These are phyloP conservation scores for Stenocarpella maydis DNA, from an alignment of 2,329 filamentous ascomycete species.

Conservation along the genomic window DNA sequence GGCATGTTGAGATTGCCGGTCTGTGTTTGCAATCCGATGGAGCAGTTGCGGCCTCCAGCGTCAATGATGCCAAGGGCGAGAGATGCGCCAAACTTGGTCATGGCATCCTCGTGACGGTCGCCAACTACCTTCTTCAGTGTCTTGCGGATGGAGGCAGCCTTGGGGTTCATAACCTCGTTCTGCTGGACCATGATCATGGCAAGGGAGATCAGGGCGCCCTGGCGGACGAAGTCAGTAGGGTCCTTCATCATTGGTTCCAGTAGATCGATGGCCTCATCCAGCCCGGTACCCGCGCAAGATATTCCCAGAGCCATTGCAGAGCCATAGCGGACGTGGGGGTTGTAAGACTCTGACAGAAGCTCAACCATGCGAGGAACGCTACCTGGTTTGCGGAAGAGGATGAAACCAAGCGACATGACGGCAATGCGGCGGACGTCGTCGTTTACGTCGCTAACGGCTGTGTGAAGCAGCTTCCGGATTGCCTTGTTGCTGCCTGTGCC, in stretches of 20 bases:
- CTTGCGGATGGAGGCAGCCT: constrained; percentile 90
- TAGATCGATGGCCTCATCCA: constrained; percentile 95
- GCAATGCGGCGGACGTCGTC: constrained; percentile 96
- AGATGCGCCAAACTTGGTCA: constrained; percentile 98
- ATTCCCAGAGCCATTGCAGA: constrained; percentile 99
- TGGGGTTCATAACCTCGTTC: constrained; percentile 98
- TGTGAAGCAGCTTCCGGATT: constrained; percentile 92
- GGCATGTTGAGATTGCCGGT: constrained; percentile 99
- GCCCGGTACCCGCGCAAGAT: constrained; percentile 93
- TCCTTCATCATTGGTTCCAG: constrained; percentile 99
- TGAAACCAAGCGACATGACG: constrained; percentile 97
- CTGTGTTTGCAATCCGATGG: constrained; percentile 95
- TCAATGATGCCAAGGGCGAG: constrained; percentile 97
- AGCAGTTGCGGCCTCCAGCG: constrained; percentile 97
- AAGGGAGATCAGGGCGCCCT: constrained; percentile 91
- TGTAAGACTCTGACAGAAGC: constrained; percentile 96
- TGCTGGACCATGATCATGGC: constrained; percentile 99
- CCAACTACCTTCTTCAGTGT: constrained; percentile 92
- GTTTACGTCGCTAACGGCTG: constrained; percentile 96
- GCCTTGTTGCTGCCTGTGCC: constrained; percentile 99
- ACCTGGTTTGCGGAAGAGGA: constrained; percentile 96
- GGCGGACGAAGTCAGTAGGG: constrained; percentile 96
- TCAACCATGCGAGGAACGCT: constrained; percentile 99
- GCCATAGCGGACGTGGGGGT: constrained; percentile 96
- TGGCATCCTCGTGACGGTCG: constrained; percentile 96